Percentiles rank a stretch among this genome's conserved stretches.
Conservation (phyloP, 192 early-diverging fungal genomes). For the Nowakowskiella sp. region DNA sequence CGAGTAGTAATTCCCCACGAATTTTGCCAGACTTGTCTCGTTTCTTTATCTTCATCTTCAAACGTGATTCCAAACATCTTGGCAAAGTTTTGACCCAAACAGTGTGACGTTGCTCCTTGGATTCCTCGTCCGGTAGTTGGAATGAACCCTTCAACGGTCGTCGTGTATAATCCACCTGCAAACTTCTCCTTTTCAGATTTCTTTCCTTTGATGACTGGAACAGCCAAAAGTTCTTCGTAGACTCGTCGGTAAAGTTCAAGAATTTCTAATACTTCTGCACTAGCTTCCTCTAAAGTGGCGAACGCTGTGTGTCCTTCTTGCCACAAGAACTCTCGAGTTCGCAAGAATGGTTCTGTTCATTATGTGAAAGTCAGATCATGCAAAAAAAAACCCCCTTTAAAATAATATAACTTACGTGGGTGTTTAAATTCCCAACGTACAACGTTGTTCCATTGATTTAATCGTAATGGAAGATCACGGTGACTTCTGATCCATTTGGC, state of each 20-base stretch:
- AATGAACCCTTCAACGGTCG: conserved; percentile 96
- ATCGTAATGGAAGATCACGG: conserved; percentile 89
- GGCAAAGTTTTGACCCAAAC: conserved; percentile 99
- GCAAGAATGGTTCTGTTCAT: conserved; percentile 80
- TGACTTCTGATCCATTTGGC: conserved; percentile 96
- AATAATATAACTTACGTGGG: conserved; percentile 56
- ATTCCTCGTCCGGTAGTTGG: conserved; percentile 95
- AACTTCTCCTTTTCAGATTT: conserved; percentile 99
- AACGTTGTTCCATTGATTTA: conserved; percentile 99
- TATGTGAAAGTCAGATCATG: background rate
- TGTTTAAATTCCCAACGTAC: conserved; percentile 99
- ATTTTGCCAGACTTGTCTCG: conserved; percentile 92
- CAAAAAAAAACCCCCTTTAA: background rate
- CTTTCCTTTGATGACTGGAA: conserved; percentile 91
- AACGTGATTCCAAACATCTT: conserved; percentile 97
- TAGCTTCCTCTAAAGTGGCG: conserved; percentile 80
- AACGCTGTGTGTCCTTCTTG: conserved; percentile 99
- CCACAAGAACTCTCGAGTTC: conserved; percentile 99
- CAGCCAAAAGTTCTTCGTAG: conserved; percentile 93
- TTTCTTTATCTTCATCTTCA: conserved; percentile 71
- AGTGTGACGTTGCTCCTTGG: conserved; percentile 97
- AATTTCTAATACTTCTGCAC: conserved; percentile 78
- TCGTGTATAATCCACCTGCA: conserved; percentile 95
- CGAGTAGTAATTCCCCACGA: conserved; percentile 98
- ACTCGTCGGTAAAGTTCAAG: conserved; percentile 92